These are phyloP conservation scores for Mangifera indica DNA, from an alignment of 345 rosid species.

Conservation along the genomic window DNA sequence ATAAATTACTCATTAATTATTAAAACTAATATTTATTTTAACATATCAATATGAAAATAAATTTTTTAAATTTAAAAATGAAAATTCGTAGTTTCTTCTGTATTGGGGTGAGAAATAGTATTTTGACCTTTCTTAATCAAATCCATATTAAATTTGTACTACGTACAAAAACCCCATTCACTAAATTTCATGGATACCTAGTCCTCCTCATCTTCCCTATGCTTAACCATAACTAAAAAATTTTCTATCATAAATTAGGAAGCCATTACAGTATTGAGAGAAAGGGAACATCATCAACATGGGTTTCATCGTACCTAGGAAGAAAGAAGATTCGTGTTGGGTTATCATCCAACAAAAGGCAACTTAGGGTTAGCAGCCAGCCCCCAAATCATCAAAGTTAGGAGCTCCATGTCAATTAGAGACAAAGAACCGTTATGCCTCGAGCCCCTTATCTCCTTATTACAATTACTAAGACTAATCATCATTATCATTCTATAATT, in stretches of 20 bases:
- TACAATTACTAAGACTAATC: not conserved
- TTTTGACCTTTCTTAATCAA: not conserved
- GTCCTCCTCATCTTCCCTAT: too few relatives aligned
- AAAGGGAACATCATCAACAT: not conserved
- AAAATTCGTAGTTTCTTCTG: too few relatives aligned
- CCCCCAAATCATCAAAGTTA: constrained; percentile 25
- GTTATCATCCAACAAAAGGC: constrained; percentile 4
- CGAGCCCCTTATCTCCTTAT: constrained; percentile 44
- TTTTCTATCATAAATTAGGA: too few relatives aligned
- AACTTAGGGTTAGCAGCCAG: constrained; percentile 1
- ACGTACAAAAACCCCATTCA: constrained; percentile 24
- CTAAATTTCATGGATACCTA: constrained; percentile 32
- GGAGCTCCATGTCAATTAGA: constrained; percentile 9
- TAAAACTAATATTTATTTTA: too few relatives aligned
- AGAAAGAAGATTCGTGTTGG: not conserved
- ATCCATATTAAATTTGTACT: constrained; percentile 5
- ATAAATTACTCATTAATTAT: too few relatives aligned
- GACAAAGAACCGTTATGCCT: constrained; percentile 17
- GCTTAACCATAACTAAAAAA: too few relatives aligned
- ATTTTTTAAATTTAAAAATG: too few relatives aligned
- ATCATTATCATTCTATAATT: constrained; percentile 5
- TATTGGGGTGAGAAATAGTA: too few relatives aligned
- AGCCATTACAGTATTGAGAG: too few relatives aligned
- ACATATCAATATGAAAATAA: too few relatives aligned
- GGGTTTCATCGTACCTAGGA: constrained; percentile 32